phyloP scores from a whole-genome alignment of 164 flowering plant species.

The Amborella trichopoda region DNA sequence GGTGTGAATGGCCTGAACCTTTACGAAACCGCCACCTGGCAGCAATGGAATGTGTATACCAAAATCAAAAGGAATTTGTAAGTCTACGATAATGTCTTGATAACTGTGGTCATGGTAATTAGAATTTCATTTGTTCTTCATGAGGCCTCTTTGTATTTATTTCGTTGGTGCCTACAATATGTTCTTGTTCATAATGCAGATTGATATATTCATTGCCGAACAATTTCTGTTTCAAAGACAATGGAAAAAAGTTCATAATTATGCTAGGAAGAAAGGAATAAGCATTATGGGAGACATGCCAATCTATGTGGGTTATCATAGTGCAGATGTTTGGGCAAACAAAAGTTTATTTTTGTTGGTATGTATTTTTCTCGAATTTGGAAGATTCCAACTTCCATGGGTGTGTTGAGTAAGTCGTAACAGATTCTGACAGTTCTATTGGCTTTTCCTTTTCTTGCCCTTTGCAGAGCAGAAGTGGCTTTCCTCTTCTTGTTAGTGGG shows the following conservation, averaged over 20 bases:
- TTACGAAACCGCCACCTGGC: constrained; percentile 71
- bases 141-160: not conserved
- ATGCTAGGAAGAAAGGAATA: constrained; percentile 68
- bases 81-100: constrained; percentile 13
- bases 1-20: constrained; percentile 96
- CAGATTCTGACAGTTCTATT: too few relatives aligned
- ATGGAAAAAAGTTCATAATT: constrained; percentile 80
- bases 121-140: too few relatives aligned
- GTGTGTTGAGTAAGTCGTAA: too few relatives aligned
- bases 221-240: constrained; percentile 95
- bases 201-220: constrained; percentile 68
- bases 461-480: constrained; percentile 69
- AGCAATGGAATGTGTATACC: constrained; percentile 74
- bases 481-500: constrained; percentile 88
- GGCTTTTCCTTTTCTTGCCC: constrained; percentile 2
- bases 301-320: constrained; percentile 95
- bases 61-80: constrained; percentile 64
- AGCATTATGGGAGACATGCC: constrained; percentile 99
- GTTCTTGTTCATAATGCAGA: constrained; percentile 30
- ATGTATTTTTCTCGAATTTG: too few relatives aligned
- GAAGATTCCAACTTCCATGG: too few relatives aligned
- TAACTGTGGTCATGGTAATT: too few relatives aligned
- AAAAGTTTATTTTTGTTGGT: constrained; percentile 78
- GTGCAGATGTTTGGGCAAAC: constrained; percentile 99
- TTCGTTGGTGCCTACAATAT: not conserved